phyloP scores from a whole-genome alignment of 192 early-diverging fungal species.

The Coemansia sp. region DNA sequence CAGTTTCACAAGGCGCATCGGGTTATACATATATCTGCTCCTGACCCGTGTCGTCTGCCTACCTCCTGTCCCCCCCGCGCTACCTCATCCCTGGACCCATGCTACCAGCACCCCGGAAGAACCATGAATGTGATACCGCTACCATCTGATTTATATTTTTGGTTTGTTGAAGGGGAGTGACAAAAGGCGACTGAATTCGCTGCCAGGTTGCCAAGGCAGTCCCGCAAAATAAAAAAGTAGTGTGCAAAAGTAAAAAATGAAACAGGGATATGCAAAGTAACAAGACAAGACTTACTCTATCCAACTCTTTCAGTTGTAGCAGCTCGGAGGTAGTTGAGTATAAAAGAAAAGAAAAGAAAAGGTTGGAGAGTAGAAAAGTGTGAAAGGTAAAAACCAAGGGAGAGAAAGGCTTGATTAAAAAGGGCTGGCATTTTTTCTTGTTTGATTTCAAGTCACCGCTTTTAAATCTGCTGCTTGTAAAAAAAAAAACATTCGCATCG shows the following conservation, averaged over 20 bases:
- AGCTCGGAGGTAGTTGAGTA: background rate
- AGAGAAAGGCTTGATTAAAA: no score
- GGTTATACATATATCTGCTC: background rate
- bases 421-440: no score
- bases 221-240: background rate
- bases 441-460: background rate
- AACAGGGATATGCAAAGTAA: background rate
- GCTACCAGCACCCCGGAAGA: background rate
- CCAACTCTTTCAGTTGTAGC: background rate
- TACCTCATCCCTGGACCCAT: background rate
- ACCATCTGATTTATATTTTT: background rate
- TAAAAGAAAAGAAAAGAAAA: background rate
- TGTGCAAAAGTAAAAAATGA: background rate
- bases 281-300: background rate
- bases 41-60: background rate
- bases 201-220: background rate
- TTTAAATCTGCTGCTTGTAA: background rate
- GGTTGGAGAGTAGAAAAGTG: background rate
- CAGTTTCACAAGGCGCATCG: background rate
- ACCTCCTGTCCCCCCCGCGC: no score
- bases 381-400: background rate
- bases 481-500: background rate
- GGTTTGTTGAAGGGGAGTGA: background rate
- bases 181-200: background rate
- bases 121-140: background rate